A percentile compares a stretch with the other conserved stretches of the same genome.
These are phyloP conservation scores for Golubevia pallescens DNA, from an alignment of 1,284 basidiomycete species.

Conservation along the genomic window DNA sequence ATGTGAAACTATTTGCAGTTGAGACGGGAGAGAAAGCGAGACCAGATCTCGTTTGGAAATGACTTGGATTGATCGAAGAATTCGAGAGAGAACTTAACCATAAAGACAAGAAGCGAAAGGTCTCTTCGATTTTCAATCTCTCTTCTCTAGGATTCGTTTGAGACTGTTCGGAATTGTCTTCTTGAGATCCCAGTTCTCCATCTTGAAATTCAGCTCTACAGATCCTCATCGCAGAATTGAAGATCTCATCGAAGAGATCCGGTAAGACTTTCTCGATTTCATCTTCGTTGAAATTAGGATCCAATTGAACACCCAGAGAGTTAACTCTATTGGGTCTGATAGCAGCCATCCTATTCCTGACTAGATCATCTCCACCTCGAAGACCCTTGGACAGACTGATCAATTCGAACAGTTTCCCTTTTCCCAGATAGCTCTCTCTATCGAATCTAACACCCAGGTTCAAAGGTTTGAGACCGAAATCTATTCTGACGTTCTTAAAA, in stretches of 20 bases:
- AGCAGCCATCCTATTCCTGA: too few species aligned
- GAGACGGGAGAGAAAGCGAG: too few species aligned
- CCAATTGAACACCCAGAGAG: constrained; percentile 4
- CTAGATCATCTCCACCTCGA: too few species aligned
- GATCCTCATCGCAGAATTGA: constrained; percentile 1
- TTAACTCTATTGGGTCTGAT: background rate
- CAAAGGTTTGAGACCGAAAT: constrained; percentile 46
- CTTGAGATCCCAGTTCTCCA: background rate
- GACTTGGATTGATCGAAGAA: too few species aligned
- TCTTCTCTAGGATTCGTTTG: background rate
- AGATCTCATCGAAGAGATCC: constrained; percentile 13
- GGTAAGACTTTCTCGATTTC: constrained; percentile 6
- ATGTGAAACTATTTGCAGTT: too few species aligned
- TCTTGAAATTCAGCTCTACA: background rate
- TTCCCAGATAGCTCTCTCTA: constrained; percentile 13
- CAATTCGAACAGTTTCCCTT: constrained; percentile 24
- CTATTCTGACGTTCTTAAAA: constrained; percentile 26
- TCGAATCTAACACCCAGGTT: constrained; percentile 19
- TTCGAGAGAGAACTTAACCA: too few species aligned
- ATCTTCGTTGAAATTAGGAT: background rate
- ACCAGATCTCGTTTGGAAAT: too few species aligned
- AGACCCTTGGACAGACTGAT: constrained; percentile 8
- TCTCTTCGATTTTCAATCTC: too few species aligned
- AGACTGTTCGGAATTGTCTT: background rate
- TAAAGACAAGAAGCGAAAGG: too few species aligned